Conservation (phyloP, 345 rosid genomes). For the Citrus reticulata region DNA sequence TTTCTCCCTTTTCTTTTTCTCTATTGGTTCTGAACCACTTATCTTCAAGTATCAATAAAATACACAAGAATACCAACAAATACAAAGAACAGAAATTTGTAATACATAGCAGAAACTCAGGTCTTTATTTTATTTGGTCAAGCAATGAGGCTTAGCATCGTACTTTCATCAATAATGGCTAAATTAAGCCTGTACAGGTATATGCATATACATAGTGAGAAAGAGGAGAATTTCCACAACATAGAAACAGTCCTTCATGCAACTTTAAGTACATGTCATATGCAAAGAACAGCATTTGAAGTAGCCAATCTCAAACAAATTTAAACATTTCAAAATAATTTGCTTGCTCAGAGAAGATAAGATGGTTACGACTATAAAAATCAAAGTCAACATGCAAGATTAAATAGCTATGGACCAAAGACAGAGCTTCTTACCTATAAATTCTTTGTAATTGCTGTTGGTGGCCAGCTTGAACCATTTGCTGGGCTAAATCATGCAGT, state of each 20-base stretch:
- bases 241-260: neutral
- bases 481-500: conserved; percentile 84
- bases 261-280: neutral
- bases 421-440: conserved; percentile 51
- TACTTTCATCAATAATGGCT: neutral
- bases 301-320: neutral
- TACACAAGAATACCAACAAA: neutral
- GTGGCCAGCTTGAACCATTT: conserved; percentile 94
- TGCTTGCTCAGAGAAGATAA: neutral
- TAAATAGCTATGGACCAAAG: conserved; percentile 4
- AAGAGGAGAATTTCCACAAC: neutral
- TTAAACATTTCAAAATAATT: neutral
- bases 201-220: neutral
- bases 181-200: neutral
- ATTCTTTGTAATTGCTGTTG: conserved; percentile 67
- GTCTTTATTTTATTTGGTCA: neutral
- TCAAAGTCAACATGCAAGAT: neutral
- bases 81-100: neutral
- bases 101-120: neutral
- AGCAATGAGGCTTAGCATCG: neutral
- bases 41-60: neutral
- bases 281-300: neutral
- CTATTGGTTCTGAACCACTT: neutral
- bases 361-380: neutral
- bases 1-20: neutral